Evolutionary conservation across 2,329 filamentous ascomycete species (phyloP), one percentile per base, ranked within the genome.

Genomic region (Calonectria fujianensis): DNA sequence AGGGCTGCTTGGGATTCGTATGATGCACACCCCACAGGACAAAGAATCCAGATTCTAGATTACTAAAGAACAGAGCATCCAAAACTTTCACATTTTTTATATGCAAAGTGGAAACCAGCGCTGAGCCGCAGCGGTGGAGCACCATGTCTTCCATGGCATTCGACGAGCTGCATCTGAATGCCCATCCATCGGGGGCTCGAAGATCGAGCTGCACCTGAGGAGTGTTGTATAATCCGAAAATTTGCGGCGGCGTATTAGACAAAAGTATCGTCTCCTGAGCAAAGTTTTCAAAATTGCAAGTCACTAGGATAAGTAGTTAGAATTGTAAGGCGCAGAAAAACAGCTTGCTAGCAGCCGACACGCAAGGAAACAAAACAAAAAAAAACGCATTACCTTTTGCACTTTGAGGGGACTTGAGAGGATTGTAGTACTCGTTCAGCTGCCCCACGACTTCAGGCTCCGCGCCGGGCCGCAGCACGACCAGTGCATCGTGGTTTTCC

Each of bases 41-140:
- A 18, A 69, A 59, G n/a, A 69, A 69, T 8, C 66, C 66, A 6
- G 50, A 45, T 16, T 48, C 27, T 16, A 57, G 5, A 20, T 69
- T 32, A 2, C 50, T 31, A 6, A 69, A 69, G 27, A 69, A 59
- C 2, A 69, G 35, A 0, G 41, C 29, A 27, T 54, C 66, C 11
- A 31, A 14, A 13, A 57, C 9, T 2, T 16, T 24, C 27, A 59
- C 31, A 20, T 59, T 59, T 20, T 20, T 18, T 20, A 57, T 52
- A 8, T 7, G n/a, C 18, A 13, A n/a, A 2, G 31, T 18, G n/a
- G 6, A 16, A 4, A 24, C 32, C 1, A 45, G 35, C 7, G 24
- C 16, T 10, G n/a, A 29, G 27, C 51, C 35, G 27, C 29, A 27
- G 14, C 32, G 51, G 20, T 10, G 37, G 10, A 45, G 51, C 35